Evolutionary conservation across 192 early-diverging fungal genomes (phyloP).

Genomic region (Entophlyctis helioformis): DNA sequence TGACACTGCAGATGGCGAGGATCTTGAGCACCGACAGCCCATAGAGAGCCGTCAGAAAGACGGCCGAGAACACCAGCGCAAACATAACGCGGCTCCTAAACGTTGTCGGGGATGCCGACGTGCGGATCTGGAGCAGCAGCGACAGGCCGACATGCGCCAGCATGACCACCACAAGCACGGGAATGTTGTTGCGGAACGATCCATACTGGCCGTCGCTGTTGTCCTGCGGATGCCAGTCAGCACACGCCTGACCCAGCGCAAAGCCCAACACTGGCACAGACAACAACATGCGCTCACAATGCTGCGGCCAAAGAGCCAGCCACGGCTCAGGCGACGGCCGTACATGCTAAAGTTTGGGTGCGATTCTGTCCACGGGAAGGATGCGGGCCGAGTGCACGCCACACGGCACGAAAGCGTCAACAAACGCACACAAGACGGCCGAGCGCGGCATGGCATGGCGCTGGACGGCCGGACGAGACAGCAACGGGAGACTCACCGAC

Average conservation of each 20-base stretch:
- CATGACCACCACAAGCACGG: conserved; percentile 29
- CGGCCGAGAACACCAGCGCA: conserved; percentile 46
- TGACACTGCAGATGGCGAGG: conserved; percentile 40
- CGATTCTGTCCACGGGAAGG: background rate
- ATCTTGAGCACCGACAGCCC: conserved; percentile 75
- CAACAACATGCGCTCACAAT: conserved; percentile 21
- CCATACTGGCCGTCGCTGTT: conserved; percentile 63
- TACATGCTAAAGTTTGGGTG: conserved; percentile 31
- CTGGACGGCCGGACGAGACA: too few species aligned
- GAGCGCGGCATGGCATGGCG: too few species aligned
- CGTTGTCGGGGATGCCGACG: conserved; percentile 8
- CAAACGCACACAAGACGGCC: too few species aligned
- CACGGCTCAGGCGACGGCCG: conserved; percentile 28
- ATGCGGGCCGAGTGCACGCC: too few species aligned
- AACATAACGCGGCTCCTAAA: conserved; percentile 18
- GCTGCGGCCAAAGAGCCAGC: conserved; percentile 62
- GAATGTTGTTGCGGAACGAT: conserved; percentile 54
- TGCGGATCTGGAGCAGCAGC: conserved; percentile 5
- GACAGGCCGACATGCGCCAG: conserved; percentile 10
- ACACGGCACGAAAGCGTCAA: too few species aligned
- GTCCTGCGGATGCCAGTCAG: conserved; percentile 28
- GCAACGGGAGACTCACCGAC: too few species aligned
- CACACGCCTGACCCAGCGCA: background rate
- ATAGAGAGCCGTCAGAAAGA: conserved; percentile 53
- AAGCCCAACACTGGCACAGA: background rate